phyloP scores from a whole-genome alignment of 352 stramenopile species.

The Globisporangium viniferum region DNA sequence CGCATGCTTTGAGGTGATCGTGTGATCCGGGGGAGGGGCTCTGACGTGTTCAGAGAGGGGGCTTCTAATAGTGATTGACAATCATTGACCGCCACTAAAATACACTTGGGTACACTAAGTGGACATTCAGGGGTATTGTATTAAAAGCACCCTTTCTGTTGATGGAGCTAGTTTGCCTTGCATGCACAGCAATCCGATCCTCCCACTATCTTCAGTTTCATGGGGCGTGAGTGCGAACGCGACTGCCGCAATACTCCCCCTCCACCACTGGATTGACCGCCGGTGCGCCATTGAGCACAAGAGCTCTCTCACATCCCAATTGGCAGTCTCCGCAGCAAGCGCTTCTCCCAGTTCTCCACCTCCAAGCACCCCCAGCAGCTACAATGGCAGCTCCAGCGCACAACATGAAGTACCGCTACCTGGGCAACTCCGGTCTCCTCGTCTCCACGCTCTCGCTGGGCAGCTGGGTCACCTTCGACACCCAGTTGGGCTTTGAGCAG shows the following conservation, averaged over 20 bases:
- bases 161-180: background rate
- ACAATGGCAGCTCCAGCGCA: constrained; percentile 8
- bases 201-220: background rate
- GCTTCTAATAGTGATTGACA: background rate
- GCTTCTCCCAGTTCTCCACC: background rate
- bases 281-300: background rate
- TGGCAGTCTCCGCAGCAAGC: background rate
- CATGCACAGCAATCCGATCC: background rate
- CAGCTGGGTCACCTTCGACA: constrained; percentile 27
- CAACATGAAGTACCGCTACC: constrained; percentile 64
- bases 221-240: no score
- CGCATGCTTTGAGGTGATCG: background rate
- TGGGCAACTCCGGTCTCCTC: constrained; percentile 49
- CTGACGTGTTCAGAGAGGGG: background rate
- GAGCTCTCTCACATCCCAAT: background rate
- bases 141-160: background rate
- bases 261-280: background rate
- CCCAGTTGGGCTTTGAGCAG: constrained; percentile 16
- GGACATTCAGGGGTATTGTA: background rate
- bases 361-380: background rate
- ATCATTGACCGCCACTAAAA: background rate
- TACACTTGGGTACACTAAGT: background rate
- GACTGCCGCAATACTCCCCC: background rate
- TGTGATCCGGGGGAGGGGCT: background rate
- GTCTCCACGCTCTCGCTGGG: constrained; percentile 38